These are phyloP conservation scores for Candida parachauliodes DNA, from an alignment of 805 yeast species.

Conservation along the genomic window DNA sequence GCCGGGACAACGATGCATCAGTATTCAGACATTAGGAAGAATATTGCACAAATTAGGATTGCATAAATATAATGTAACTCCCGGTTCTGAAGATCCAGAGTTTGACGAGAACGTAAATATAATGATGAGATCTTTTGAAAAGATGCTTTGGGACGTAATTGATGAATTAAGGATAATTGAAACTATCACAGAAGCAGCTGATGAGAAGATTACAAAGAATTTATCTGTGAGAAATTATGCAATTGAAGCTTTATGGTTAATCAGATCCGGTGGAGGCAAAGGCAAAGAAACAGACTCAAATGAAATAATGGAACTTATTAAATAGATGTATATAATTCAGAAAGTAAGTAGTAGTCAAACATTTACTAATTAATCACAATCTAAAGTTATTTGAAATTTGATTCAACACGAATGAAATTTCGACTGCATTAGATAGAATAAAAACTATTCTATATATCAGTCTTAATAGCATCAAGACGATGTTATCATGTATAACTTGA, in stretches of 20 bases:
- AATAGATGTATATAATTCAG: constrained; percentile 1
- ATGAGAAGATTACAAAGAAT: constrained; percentile 59
- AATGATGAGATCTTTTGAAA: constrained; percentile 40
- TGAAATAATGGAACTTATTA: constrained; percentile 16
- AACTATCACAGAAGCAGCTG: constrained; percentile 62
- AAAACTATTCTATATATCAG: too few species aligned
- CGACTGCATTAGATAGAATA: too few species aligned
- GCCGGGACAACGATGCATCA: constrained; percentile 82
- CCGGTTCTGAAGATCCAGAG: constrained; percentile 34
- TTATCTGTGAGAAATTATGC: constrained; percentile 80
- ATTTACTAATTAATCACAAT: background rate
- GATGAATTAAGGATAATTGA: constrained; percentile 61
- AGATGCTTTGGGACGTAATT: constrained; percentile 67
- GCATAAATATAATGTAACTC: constrained; percentile 51
- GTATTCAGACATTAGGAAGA: constrained; percentile 84
- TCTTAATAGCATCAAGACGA: too few species aligned
- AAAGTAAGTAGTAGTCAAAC: background rate
- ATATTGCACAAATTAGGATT: constrained; percentile 76
- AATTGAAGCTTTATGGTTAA: constrained; percentile 85
- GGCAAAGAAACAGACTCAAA: constrained; percentile 19
- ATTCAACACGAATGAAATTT: too few species aligned
- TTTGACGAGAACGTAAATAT: constrained; percentile 22
- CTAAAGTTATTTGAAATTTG: too few species aligned
- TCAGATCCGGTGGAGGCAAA: constrained; percentile 56
- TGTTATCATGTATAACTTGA: too few species aligned